Conservation (phyloP, 1,139 yeast genomes). For the Protomyces gravidus region DNA sequence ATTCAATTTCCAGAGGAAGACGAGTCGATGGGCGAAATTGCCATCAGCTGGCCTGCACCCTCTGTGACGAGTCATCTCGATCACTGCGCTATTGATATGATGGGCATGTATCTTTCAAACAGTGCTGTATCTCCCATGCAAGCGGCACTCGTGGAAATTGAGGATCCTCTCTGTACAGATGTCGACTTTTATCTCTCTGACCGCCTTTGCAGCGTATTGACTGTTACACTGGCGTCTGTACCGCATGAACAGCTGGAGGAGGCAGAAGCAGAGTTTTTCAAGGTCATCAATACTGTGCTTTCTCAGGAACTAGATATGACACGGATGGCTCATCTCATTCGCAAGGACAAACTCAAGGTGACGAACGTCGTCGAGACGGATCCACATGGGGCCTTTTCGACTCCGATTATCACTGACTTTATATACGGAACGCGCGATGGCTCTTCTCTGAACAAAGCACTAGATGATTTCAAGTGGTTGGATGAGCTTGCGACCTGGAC, state of each 20-base stretch:
- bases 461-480: constrained; percentile 56
- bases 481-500: constrained; percentile 61
- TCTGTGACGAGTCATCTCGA: constrained; percentile 46
- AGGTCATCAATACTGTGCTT: constrained; percentile 52
- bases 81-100: constrained; percentile 32
- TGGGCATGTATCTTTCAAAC: constrained; percentile 58
- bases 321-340: constrained; percentile 63
- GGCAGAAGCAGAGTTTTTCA: constrained; percentile 52
- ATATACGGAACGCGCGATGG: constrained; percentile 69
- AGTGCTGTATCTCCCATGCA: constrained; percentile 66
- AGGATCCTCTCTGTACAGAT: constrained; percentile 71
- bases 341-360: constrained; percentile 60
- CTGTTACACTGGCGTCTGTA: constrained; percentile 43
- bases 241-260: constrained; percentile 60
- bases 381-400: constrained; percentile 45
- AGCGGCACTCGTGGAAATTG: constrained; percentile 69
- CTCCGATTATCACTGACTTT: constrained; percentile 70
- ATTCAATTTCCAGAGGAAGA: constrained; percentile 86
- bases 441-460: constrained; percentile 53
- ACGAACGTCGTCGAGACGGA: constrained; percentile 48
- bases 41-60: constrained; percentile 83
- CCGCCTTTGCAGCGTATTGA: constrained; percentile 16
- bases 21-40: constrained; percentile 74
- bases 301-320: constrained; percentile 55
- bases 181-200: constrained; percentile 46